Base-by-base conservation (phyloP, 2,329 filamentous ascomycete genomes). In the Pseudocercospora fuligena region DNA sequence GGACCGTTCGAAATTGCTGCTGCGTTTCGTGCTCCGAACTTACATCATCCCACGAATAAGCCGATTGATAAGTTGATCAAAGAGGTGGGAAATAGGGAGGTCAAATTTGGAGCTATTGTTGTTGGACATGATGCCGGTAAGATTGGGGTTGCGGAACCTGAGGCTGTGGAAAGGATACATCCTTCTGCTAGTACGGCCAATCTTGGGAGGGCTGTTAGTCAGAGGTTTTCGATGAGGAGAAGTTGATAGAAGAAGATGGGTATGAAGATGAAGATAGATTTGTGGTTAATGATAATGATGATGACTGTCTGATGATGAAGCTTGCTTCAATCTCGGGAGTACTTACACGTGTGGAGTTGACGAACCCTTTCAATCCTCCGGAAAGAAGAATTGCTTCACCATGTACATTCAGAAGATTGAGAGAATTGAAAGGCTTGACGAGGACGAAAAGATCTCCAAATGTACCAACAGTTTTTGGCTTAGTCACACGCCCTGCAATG, bases 1-100 rank as follows among this genome's bases (percentile, higher is more conserved):
- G 73, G 73, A 14, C 78, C 78, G 5, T 73, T 79, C 1, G 77
- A 78, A 59, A 79, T 79, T 33, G 76, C 76, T 1, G 73, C 78
- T 23, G 77, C 76, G 1, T 78, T 78, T 61, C 73, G 73, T 1
- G 76, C 77, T 14, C 73, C 69, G 3, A 67, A 66, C 31, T 47
- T 68, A 3, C 60, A 68, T n/a, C 66, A 66, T 36, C 57, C 53
- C n/a, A 31, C 53, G 19, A 63, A 68, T 36, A 46, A 56, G 33
- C 63, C 66, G 7, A 63, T 68, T 14, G 54, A 60, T 7, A 51
- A 65, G 63, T 31, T 65, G 36, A 63, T 68, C 33, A 64, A 66
- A 29, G 60, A 63, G 19, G 58, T 62, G 6, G 69, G 69, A 2
- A 60, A 61, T 29, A 46, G 66, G 12, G 27, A 64, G 23, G 69